Evolutionary conservation across 139 green algal genomes (phyloP).

Genomic region (Coelastrella sp.): DNA sequence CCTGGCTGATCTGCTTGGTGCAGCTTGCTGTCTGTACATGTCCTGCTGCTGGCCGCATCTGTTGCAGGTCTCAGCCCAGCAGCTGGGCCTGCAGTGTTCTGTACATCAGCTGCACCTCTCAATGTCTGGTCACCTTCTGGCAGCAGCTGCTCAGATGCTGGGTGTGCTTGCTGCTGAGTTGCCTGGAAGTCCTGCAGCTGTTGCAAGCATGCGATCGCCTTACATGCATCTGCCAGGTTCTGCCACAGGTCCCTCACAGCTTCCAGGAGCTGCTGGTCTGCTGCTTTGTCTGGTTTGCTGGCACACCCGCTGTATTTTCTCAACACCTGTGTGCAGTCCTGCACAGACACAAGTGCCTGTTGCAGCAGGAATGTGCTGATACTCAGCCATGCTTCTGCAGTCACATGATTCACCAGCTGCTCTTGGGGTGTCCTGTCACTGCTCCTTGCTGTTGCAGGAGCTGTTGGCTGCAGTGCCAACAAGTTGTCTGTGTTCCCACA

Average conservation of each 20-base stretch:
- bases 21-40: background rate
- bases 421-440: background rate
- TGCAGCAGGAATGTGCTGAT: background rate
- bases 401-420: background rate
- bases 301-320: background rate
- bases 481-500: constrained; percentile 19
- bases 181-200: background rate
- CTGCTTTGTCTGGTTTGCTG: constrained; percentile 20
- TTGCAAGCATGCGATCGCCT: constrained; percentile 19
- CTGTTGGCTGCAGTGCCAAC: background rate
- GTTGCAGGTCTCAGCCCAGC: background rate
- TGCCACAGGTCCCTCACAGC: constrained; percentile 32
- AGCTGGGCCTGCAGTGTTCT: background rate
- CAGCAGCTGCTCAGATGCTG: background rate
- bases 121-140: background rate
- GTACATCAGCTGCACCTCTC: background rate
- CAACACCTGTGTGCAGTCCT: constrained; percentile 14
- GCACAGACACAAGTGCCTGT: constrained; percentile 1
- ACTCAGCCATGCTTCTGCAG: background rate
- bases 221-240: constrained; percentile 21
- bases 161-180: background rate
- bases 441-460: background rate
- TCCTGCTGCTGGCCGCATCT: background rate
- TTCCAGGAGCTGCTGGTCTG: constrained; percentile 36
- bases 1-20: background rate